Evolutionary conservation across 305 asterid genomes (phyloP).

Genomic region (Fraxinus xanthoxyloides): DNA sequence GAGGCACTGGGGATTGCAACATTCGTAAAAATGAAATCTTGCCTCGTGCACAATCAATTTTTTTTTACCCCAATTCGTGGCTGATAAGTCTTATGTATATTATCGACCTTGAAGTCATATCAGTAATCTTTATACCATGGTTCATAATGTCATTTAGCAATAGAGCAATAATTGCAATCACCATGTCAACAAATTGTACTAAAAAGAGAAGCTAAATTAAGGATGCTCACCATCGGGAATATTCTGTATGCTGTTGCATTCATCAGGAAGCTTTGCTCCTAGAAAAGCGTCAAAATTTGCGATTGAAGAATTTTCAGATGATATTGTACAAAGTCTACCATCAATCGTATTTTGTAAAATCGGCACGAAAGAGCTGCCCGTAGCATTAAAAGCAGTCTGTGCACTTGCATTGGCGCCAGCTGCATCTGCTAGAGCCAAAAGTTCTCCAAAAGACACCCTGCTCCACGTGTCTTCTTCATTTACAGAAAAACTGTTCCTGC

Average conservation of each 20-base stretch:
- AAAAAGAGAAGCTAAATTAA: constrained; percentile 1
- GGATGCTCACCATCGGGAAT: constrained; percentile 32
- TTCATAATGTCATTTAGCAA: not conserved
- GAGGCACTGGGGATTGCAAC: not conserved
- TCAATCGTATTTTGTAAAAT: constrained; percentile 18
- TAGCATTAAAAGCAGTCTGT: constrained; percentile 24
- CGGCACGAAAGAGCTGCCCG: constrained; percentile 22
- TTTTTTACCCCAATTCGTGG: not conserved
- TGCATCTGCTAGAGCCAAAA: constrained; percentile 54
- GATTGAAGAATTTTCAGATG: constrained; percentile 22
- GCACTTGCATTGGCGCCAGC: constrained; percentile 33
- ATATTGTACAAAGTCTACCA: constrained; percentile 27
- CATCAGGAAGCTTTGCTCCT: constrained; percentile 24
- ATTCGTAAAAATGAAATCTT: not conserved
- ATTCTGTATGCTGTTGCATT: constrained; percentile 9
- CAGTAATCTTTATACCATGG: not conserved
- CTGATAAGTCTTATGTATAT: constrained; percentile 12
- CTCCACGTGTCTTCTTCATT: constrained; percentile 27
- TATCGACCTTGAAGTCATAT: constrained; percentile 4
- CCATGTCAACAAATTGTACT: not conserved
- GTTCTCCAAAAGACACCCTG: constrained; percentile 39
- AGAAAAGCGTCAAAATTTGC: constrained; percentile 19
- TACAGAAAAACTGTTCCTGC: constrained; percentile 14
- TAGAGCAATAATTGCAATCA: not conserved
- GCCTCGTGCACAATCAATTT: not conserved